Evolutionary conservation across 805 yeast genomes (phyloP), one percentile per base, ranked within the genome.

Genomic region (Maudiozyma serrabonitensis): DNA sequence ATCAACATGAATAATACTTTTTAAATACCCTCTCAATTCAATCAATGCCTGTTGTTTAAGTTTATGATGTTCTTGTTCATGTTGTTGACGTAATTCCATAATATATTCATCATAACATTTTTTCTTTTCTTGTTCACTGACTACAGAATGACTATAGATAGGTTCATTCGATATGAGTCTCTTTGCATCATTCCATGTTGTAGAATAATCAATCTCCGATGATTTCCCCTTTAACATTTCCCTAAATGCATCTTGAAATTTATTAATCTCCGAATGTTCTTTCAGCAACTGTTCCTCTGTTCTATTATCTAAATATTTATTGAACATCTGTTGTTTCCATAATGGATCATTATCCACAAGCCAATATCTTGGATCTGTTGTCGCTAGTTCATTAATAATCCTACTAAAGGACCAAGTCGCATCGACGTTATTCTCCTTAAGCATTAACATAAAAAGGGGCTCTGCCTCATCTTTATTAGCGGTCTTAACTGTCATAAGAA

Each of bases 321-420:
- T 93, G 65, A 82, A 88, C 23, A 79, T 61, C 25, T 69, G 69
- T 55, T 80, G 79, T 48, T 90, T 75, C 54, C 72, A 68, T 16
- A 82, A 57, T 0, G 95, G 75, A 58, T 84, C 86, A 48, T 63
- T 63, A 5, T 71, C 67, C 2, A 87, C 65, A 6, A 72, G 64
- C 90, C 91, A 85, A 58, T 86, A 89, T 15, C 81, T 69, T 1
- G 82, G 78, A 54, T 83, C 81, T 3, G 59, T 61, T 16, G 84
- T 73, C 50, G 84, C 76, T 16, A 68, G 66, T 21, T 77, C 74
- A 7, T 60, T 43, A 67, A 88, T 79, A 1, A 85, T 83, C 50
- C 71, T 71, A 45, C 75, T 78, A 64, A 87, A 87, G 0, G 93
- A 75, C 90, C 91, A 85, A 0, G 84, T 75, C 0, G 84, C 75